Base-by-base conservation (phyloP, 2,329 filamentous ascomycete genomes). In the Aspergillus sp. region DNA sequence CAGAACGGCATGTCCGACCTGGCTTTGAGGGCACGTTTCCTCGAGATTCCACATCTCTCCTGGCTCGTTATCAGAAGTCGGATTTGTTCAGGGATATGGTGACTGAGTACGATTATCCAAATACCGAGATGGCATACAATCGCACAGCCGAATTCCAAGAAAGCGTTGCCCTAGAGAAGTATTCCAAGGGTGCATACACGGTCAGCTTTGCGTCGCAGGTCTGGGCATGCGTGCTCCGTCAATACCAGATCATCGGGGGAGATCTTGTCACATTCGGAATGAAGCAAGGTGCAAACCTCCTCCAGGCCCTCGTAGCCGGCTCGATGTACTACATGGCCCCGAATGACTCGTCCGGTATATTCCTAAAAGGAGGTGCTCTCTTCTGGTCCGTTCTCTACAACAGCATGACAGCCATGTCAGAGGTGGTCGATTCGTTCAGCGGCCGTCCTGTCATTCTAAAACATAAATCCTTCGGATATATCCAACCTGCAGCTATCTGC, bases 321-420 rank as follows among this genome's bases (percentile, higher is more conserved):
- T 31, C 27, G 9, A 31, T 31, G 27, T 31, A 31, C 27, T 31
- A 31, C 27, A 31, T 31, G 27, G 27, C 27, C 9, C 27, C 27
- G 8, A 31, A 31, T 31, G 27, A 31, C 27, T 31, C n/a, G 83
- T 80, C 43, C 83, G 87, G 87, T 2, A 72, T 89, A 1, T 89
- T 89, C 68, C 68, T 82, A 61, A 87, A 88, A 64, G 78, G 81
- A 0, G 87, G 86, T 44, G 80, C 85, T 0, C 73, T 87, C 8
- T 90, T 89, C 76, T 81, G 88, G 46, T 75, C 85, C 1, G 74
- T 88, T 0, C 73, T 90, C 0, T 86, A 82, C 69, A 86, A 87
- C 64, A 75, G 78, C 53, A 73, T 90, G 2, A 67, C 87, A 0
- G 79, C 85, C 33, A 83, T 89, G 77, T 82, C 85, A 1, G 87